Evolutionary conservation across 306 rosid genomes (phyloP), one percentile per base, ranked within the genome.

Genomic region (Hippophae tibetana): DNA sequence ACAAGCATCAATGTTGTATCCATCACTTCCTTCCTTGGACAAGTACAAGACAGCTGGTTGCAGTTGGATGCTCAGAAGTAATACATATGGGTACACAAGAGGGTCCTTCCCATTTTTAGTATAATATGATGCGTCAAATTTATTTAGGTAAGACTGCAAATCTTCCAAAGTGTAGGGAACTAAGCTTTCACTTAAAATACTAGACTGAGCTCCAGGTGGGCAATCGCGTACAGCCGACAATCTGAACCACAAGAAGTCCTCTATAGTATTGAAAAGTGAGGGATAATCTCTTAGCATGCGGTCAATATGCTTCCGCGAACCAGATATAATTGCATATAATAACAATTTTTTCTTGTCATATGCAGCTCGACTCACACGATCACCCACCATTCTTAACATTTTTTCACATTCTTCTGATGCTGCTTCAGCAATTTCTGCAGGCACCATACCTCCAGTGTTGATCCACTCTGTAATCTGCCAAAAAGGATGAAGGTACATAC

Each of bases 41-140:
- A 88, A 61, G 81, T 88, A 84, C 43, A 82, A 45, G 26, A 92
- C 78, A 49, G 93, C 93, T 13, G 95, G 96, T 63, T 88, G 81
- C 80, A 92, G 82, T 58, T 92, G 99, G 60, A 92, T 80, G 79
- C 99, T 92, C 72, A 88, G 77, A 71, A 92, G 93, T 73, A 92
- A 84, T 73, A 92, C 74, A 70, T 92, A 88, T 7, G 99, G 96
- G 80, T 85, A 92, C 49, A 92, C 95, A 69, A 92, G 60, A 69
- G 99, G 99, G 62, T 92, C 99, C 69, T 88, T 87, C 50, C 99
- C 99, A 75, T 80, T 92, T 84, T 85, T 92, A 2, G 99, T 88
- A 74, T 92, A 92, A 71, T 92, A 88, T 25, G 96, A 85, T 10
- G 99, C 93, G 59, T 88, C 96, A 80, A 83, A 92, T 74, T 92